Evolutionary conservation across 1,139 yeast species (phyloP).

Genomic region (Taphrina sp.): DNA sequence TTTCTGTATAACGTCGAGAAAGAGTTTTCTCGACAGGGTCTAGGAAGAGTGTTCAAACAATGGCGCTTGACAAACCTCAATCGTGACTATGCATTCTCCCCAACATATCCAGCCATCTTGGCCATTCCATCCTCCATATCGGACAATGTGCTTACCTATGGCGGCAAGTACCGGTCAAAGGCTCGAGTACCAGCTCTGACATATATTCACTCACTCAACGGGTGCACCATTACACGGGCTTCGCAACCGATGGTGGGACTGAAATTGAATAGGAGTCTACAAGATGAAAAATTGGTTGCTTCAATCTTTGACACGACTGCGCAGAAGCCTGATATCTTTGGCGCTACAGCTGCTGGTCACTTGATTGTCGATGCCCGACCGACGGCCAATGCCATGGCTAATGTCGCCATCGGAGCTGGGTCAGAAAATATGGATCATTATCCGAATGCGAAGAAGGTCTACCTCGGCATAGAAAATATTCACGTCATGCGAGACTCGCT

Average conservation of each 20-base stretch:
- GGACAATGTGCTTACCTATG: conserved; percentile 77
- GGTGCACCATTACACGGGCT: conserved; percentile 80
- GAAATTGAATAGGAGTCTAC: conserved; percentile 81
- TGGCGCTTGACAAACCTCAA: conserved; percentile 78
- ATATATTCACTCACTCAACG: conserved; percentile 68
- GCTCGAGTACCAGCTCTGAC: conserved; percentile 78
- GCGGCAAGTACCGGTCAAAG: conserved; percentile 81
- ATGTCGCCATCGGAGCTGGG: conserved; percentile 95
- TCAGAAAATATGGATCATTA: conserved; percentile 90
- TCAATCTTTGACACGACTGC: conserved; percentile 62
- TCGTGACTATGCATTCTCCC: conserved; percentile 62
- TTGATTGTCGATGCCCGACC: conserved; percentile 90
- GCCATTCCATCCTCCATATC: conserved; percentile 74
- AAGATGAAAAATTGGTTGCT: conserved; percentile 77
- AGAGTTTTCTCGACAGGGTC: conserved; percentile 66
- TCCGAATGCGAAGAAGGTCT: conserved; percentile 63
- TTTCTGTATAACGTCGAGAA: conserved; percentile 56
- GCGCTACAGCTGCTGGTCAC: conserved; percentile 51
- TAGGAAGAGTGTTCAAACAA: conserved; percentile 41
- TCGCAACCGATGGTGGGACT: conserved; percentile 92
- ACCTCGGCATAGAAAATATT: conserved; percentile 88
- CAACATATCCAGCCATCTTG: conserved; percentile 68
- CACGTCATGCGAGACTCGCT: conserved; percentile 92
- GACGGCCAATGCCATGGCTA: conserved; percentile 91
- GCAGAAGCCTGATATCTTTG: conserved; percentile 37